A percentile compares a stretch with the other conserved stretches of the same genome.
These are phyloP conservation scores for Aureobasidium leucospermi DNA, from an alignment of 2,329 filamentous ascomycete species.

Conservation along the genomic window DNA sequence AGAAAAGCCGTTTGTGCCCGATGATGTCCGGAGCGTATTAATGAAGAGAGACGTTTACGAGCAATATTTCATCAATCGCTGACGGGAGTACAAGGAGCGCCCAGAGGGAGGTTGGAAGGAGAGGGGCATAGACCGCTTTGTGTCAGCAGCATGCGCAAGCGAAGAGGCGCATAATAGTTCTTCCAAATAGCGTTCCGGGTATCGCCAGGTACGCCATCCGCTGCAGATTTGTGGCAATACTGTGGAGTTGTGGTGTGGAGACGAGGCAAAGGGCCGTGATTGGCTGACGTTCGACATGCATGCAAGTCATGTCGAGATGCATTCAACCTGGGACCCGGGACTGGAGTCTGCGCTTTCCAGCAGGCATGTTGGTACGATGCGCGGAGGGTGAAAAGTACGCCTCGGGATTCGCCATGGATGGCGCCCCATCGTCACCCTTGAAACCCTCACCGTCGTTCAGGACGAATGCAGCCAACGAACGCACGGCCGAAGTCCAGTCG, in stretches of 20 bases:
- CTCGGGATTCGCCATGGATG: slow-evolving; percentile 12
- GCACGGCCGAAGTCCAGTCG: slow-evolving; percentile 64
- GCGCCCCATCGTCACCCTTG: slow-evolving; percentile 36
- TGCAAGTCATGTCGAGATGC: slow-evolving; percentile 13
- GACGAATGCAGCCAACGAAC: slow-evolving; percentile 60
- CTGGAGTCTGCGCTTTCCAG: slow-evolving; percentile 25
- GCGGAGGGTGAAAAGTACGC: slow-evolving; percentile 9
- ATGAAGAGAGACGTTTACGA: neutral
- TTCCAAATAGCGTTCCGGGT: slow-evolving; percentile 11
- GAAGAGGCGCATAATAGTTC: slow-evolving; percentile 8
- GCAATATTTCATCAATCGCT: slow-evolving; percentile 12
- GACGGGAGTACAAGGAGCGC: slow-evolving; percentile 10
- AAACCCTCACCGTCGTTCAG: slow-evolving; percentile 74
- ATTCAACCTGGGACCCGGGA: slow-evolving; percentile 22
- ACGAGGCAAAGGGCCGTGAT: slow-evolving; percentile 10
- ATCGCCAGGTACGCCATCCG: slow-evolving; percentile 14
- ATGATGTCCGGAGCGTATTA: neutral
- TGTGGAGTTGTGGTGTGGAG: slow-evolving; percentile 8
- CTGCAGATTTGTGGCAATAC: slow-evolving; percentile 9
- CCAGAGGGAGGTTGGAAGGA: slow-evolving; percentile 3
- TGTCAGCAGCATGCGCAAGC: slow-evolving; percentile 14
- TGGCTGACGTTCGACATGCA: slow-evolving; percentile 9
- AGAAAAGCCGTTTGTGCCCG: neutral
- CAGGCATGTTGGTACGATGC: slow-evolving; percentile 15
- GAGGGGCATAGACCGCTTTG: slow-evolving; percentile 12